Evolutionary conservation across 108 stramenopile genomes (phyloP).

Genomic region (Pseudonitzschia pungens): DNA sequence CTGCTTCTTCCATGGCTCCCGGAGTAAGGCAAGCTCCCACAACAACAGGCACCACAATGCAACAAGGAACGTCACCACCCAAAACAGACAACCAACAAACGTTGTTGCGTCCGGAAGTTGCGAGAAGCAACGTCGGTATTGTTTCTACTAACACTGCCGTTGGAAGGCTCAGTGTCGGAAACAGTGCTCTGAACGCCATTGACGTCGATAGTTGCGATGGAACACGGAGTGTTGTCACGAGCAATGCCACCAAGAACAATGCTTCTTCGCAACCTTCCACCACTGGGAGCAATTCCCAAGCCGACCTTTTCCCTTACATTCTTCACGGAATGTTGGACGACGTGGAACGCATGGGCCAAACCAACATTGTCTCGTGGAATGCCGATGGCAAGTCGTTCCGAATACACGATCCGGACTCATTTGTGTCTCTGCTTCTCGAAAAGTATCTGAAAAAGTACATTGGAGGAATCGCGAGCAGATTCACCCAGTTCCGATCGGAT

Average conservation of each 20-base stretch:
- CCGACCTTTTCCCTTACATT: slow-evolving; percentile 15
- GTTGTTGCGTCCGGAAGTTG: slow-evolving; percentile 4
- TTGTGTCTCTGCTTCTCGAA: slow-evolving; percentile 39
- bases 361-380: slow-evolving; percentile 52
- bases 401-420: slow-evolving; percentile 47
- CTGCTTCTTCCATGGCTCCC: slow-evolving; percentile 6
- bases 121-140: not conserved
- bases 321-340: slow-evolving; percentile 50
- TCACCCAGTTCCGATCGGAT: slow-evolving; percentile 12
- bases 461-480: not conserved
- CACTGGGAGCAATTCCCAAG: not conserved
- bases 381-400: slow-evolving; percentile 57
- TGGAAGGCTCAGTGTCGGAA: not conserved
- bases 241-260: not conserved
- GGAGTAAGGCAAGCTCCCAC: not conserved
- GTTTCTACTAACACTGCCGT: not conserved
- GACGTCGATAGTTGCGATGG: not conserved
- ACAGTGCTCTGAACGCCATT: not conserved
- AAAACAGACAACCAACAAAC: slow-evolving; percentile 22
- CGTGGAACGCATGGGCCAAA: slow-evolving; percentile 43
- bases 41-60: slow-evolving; percentile 6
- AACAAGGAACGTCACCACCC: slow-evolving; percentile 32
- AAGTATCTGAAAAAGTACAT: not conserved
- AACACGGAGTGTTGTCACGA: not conserved
- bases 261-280: not conserved